phyloP scores from a whole-genome alignment of 208 protist genomes.

The Crithidia sp. region DNA sequence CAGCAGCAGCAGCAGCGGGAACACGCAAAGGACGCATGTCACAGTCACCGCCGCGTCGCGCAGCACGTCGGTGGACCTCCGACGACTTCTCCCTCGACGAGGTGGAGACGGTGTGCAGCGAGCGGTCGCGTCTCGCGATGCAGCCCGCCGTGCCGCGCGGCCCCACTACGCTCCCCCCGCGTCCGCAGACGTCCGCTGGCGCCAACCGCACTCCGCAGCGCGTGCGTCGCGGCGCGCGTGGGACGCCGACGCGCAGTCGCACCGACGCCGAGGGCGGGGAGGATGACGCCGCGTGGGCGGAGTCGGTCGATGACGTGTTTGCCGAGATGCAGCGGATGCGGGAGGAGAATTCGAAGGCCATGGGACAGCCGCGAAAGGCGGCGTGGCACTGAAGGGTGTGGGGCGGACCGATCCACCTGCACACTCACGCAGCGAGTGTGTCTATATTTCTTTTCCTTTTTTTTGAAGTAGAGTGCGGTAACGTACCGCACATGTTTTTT shows the following conservation, averaged over 20 bases:
- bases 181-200: slow-evolving; percentile 12
- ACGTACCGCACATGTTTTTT: slow-evolving; percentile 1
- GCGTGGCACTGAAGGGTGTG: slow-evolving; percentile 31
- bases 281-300: neutral
- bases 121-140: slow-evolving; percentile 23
- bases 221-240: slow-evolving; percentile 28
- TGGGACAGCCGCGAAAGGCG: slow-evolving; percentile 44
- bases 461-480: neutral
- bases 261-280: neutral
- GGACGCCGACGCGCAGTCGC: slow-evolving; percentile 26
- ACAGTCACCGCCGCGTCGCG: slow-evolving; percentile 6
- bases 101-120: slow-evolving; percentile 40
- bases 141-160: slow-evolving; percentile 14
- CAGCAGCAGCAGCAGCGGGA: neutral
- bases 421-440: too few relatives aligned
- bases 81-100: slow-evolving; percentile 37
- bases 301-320: slow-evolving; percentile 32
- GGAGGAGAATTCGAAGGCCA: slow-evolving; percentile 64
- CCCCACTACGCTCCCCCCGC: slow-evolving; percentile 36
- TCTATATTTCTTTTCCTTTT: slow-evolving; percentile 24
- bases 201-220: slow-evolving; percentile 21
- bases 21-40: neutral
- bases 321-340: slow-evolving; percentile 57
- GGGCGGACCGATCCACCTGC: too few relatives aligned
- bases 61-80: slow-evolving; percentile 27